Evolutionary conservation across 306 rosid species (phyloP).

Genomic region (Quercus dentata): DNA sequence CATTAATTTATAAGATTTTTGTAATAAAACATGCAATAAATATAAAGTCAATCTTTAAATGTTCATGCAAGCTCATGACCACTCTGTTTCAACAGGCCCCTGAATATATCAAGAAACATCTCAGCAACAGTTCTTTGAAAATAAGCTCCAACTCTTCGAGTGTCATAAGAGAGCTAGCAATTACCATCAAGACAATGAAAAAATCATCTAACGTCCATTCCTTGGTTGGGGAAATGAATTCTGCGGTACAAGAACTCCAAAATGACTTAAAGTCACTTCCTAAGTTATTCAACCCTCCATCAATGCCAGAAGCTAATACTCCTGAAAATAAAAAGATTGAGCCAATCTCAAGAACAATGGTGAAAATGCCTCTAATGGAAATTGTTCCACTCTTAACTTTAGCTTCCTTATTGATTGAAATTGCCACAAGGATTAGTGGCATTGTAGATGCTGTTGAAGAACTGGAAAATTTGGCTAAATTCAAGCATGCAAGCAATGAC

Average conservation of each 20-base stretch:
- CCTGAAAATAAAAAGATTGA: slow-evolving; percentile 8
- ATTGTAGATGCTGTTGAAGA: slow-evolving; percentile 59
- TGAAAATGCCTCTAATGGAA: slow-evolving; percentile 38
- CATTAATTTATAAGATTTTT: too few relatives aligned
- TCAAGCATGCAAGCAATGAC: neutral
- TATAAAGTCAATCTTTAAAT: neutral
- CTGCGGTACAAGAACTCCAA: slow-evolving; percentile 47
- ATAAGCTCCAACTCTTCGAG: slow-evolving; percentile 37
- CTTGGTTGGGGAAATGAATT: slow-evolving; percentile 54
- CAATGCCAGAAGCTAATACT: neutral
- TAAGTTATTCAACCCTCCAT: neutral
- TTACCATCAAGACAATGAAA: slow-evolving; percentile 46
- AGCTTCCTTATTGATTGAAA: slow-evolving; percentile 61
- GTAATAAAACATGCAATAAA: too few relatives aligned
- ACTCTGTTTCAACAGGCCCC: slow-evolving; percentile 33
- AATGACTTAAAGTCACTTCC: slow-evolving; percentile 47
- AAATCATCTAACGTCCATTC: slow-evolving; percentile 51
- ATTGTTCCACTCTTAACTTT: slow-evolving; percentile 57
- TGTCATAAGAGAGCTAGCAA: slow-evolving; percentile 61
- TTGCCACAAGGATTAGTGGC: slow-evolving; percentile 49
- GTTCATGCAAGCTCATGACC: neutral
- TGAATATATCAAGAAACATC: slow-evolving; percentile 41
- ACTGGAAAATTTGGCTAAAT: slow-evolving; percentile 46
- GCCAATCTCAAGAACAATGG: neutral
- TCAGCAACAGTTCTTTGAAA: slow-evolving; percentile 37